Evolutionary conservation across 2,329 filamentous ascomycete genomes (phyloP).

Genomic region (Pseudodiploospora longispora): DNA sequence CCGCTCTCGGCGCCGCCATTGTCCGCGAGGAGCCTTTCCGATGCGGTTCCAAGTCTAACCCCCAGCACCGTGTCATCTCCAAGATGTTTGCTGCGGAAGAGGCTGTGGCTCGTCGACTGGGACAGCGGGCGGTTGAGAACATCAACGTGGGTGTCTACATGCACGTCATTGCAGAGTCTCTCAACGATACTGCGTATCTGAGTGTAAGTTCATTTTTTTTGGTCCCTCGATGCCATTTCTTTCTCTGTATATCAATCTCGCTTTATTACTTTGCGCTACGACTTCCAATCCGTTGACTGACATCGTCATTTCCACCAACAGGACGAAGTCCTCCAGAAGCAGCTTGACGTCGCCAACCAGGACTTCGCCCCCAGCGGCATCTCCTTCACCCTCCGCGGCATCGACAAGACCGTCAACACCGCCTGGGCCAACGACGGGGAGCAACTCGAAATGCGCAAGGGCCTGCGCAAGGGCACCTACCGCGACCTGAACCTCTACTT

Average conservation of each 20-base stretch:
- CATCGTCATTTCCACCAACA: background rate
- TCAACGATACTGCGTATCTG: background rate
- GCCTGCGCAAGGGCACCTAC: constrained; percentile 30
- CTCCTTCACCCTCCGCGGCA: constrained; percentile 33
- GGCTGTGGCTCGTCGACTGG: background rate
- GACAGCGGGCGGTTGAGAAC: background rate
- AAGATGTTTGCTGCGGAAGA: constrained; percentile 1
- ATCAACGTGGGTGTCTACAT: constrained; percentile 2
- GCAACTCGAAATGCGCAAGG: constrained; percentile 27
- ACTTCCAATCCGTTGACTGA: background rate
- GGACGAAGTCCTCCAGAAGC: constrained; percentile 16
- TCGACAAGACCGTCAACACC: constrained; percentile 34
- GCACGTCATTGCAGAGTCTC: constrained; percentile 3
- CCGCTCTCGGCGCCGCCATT: too few species aligned
- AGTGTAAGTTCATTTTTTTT: background rate
- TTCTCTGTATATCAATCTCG: too few species aligned
- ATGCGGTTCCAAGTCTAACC: background rate
- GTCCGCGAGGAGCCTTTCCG: background rate
- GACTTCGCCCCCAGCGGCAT: constrained; percentile 34
- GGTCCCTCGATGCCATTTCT: too few species aligned
- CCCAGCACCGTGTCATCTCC: background rate
- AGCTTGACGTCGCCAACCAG: constrained; percentile 35
- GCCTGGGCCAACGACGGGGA: constrained; percentile 32
- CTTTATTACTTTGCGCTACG: background rate
- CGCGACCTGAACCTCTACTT: constrained; percentile 38